Percentiles rank a stretch among this genome's conserved stretches.
phyloP scores from a whole-genome alignment of 1,284 basidiomycete species.

The Ganoderma resinaceum region DNA sequence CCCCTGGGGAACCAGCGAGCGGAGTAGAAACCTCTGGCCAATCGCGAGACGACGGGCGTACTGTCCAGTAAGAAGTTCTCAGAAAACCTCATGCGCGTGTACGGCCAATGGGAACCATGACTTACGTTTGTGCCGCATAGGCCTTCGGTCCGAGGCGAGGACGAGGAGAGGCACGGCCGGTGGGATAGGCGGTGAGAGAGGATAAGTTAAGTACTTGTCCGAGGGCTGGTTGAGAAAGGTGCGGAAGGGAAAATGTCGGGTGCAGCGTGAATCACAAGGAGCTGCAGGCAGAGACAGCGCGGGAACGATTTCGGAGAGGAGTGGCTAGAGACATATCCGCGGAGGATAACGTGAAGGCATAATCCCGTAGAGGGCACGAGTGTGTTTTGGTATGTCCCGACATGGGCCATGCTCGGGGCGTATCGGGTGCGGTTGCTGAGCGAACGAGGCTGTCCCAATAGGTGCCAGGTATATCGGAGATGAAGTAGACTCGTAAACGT shows the following conservation, averaged over 20 bases:
- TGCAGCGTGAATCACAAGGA: slow-evolving; percentile 8
- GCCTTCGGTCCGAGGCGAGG: slow-evolving; percentile 2
- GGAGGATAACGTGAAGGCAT: slow-evolving; percentile 1
- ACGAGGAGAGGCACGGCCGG: neutral
- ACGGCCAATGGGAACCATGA: slow-evolving; percentile 11
- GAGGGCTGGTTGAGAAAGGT: neutral
- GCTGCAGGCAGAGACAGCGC: neutral
- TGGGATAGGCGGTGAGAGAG: neutral
- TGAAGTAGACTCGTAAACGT: neutral
- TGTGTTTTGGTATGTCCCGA: neutral
- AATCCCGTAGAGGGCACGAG: neutral
- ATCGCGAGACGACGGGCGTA: slow-evolving; percentile 5
- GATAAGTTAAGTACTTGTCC: neutral
- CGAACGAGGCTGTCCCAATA: neutral
- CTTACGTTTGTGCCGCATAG: slow-evolving; percentile 1
- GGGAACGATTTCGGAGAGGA: neutral
- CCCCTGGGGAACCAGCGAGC: slow-evolving; percentile 6
- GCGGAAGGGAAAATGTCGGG: slow-evolving; percentile 19
- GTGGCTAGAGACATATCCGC: slow-evolving; percentile 2
- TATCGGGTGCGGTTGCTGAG: neutral
- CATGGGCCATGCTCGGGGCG: neutral
- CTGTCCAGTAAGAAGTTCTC: neutral
- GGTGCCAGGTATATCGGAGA: neutral
- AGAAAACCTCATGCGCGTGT: neutral
- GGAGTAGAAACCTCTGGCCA: slow-evolving; percentile 10